phyloP scores from a whole-genome alignment of 2,329 filamentous ascomycete genomes.

The Curvularia sp. region DNA sequence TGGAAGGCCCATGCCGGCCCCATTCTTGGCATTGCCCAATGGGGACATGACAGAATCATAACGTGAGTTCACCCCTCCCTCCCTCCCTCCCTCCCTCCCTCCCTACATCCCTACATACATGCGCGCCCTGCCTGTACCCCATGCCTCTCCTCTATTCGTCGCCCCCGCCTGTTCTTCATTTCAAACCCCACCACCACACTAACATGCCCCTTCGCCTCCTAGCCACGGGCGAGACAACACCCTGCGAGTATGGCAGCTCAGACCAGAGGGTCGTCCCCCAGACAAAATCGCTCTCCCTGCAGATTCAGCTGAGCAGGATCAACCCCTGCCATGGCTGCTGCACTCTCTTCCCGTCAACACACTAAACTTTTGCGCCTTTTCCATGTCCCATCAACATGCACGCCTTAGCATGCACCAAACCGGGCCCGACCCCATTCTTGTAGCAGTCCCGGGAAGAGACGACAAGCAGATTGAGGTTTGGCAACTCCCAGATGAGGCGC shows the following conservation, averaged over 20 bases:
- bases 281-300: conserved; percentile 75
- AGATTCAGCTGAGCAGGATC: conserved; percentile 61
- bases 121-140: not conserved
- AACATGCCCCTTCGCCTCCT: conserved; percentile 7
- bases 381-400: conserved; percentile 57
- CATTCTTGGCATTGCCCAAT: conserved; percentile 76
- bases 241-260: conserved; percentile 82
- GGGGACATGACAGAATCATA: conserved; percentile 76
- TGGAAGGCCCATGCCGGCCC: conserved; percentile 85
- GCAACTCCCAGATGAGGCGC: conserved; percentile 75
- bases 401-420: not conserved
- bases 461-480: conserved; percentile 77
- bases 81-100: not conserved
- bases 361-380: conserved; percentile 92
- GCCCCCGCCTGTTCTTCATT: too few relatives aligned
- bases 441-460: conserved; percentile 74
- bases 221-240: conserved; percentile 92
- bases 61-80: conserved; percentile 69
- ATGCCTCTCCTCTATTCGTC: not conserved
- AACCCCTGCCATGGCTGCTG: conserved; percentile 80
- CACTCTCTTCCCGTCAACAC: conserved; percentile 87
- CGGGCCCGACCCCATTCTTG: conserved; percentile 57
- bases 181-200: too few relatives aligned
- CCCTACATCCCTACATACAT: not conserved
- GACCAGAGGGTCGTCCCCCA: conserved; percentile 42